Evolutionary conservation across 2,329 filamentous ascomycete genomes (phyloP), one percentile per base, ranked within the genome.

Genomic region (Trichoderma pleuroti): DNA sequence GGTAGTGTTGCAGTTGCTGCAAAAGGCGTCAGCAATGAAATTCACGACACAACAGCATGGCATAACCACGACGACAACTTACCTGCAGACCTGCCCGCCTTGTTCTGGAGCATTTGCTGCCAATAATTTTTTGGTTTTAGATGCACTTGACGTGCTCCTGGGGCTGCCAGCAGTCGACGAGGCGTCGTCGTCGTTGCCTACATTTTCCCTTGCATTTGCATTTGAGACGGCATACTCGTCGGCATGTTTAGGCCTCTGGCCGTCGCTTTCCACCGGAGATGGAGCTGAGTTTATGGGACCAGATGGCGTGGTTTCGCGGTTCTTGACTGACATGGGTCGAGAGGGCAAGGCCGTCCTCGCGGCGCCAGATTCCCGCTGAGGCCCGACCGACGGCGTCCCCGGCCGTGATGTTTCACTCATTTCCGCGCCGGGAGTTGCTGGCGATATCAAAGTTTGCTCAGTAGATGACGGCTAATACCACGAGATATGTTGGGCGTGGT

Each of bases 1-100:
- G 66, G 94, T 98, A 18, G 96, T 98, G 71, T 91, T 92, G 80
- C 96, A 99, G 81, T 99, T 99, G 79, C 96, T 99, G 73, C 39
- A 62, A 67, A 75, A 71, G 57, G 32, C 11, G 26, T 72, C 11
- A 72, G 59, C 49, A 32, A 68, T 28, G 34, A 5, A 16, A 63
- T 49, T 18, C 28, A 70, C 14, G 34, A 42, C 52, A n/a, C 14
- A 67, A 34, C 61, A 61, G 16, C 26, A 39, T 39, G 30, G 10
- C 3, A 21, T 14, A 28, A 39, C 30, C 26, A 46, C 36, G 30
- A 42, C 26, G 39, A 2, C 26, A 57, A 76, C 86, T 77, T 82
- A 92, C 91, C 91, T 93, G 88, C 91, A 93, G 59, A 92, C 83
- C 78, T 93, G 91, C 3, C 90, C 90, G 63, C 82, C 84, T 56